These are phyloP conservation scores for Brassica nigra DNA, from an alignment of 345 rosid genomes.

Conservation along the genomic window DNA sequence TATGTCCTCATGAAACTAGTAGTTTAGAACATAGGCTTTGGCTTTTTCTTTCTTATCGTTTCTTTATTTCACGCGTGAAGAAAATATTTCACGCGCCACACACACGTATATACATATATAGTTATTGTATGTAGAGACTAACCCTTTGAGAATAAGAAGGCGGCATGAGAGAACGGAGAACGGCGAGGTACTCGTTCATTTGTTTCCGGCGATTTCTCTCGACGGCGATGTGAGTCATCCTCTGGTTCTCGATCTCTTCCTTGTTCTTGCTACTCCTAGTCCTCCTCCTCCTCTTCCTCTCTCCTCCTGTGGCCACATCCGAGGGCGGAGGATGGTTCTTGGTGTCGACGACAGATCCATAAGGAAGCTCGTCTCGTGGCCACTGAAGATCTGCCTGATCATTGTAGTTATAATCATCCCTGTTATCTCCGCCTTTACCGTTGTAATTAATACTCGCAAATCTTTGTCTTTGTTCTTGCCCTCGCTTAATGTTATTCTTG, in stretches of 20 bases:
- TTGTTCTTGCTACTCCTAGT: slow-evolving; percentile 67
- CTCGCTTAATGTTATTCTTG: slow-evolving; percentile 39
- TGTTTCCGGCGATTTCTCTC: slow-evolving; percentile 96
- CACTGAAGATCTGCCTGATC: slow-evolving; percentile 35
- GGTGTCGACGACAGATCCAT: slow-evolving; percentile 25
- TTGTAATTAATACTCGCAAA: slow-evolving; percentile 18
- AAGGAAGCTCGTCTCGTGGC: slow-evolving; percentile 25
- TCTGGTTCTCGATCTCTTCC: slow-evolving; percentile 88
- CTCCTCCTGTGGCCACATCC: slow-evolving; percentile 33
- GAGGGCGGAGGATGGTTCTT: slow-evolving; percentile 25
- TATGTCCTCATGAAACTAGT: slow-evolving; percentile 29
- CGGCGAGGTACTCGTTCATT: slow-evolving; percentile 86
- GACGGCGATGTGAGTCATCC: slow-evolving; percentile 93
- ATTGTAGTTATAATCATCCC: slow-evolving; percentile 21
- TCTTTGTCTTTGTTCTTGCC: slow-evolving; percentile 37
- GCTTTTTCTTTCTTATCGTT: slow-evolving; percentile 6
- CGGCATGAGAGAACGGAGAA: slow-evolving; percentile 90
- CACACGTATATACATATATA: not conserved
- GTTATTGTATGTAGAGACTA: slow-evolving; percentile 31
- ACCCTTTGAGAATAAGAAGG: slow-evolving; percentile 92
- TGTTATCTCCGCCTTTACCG: slow-evolving; percentile 15
- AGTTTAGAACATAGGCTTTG: slow-evolving; percentile 38
- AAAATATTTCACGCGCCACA: slow-evolving; percentile 27
- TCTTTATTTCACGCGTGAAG: slow-evolving; percentile 16
- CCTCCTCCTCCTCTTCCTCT: slow-evolving; percentile 62